Base-by-base conservation (phyloP, 2,329 filamentous ascomycete genomes). In the Dothistroma pini region DNA sequence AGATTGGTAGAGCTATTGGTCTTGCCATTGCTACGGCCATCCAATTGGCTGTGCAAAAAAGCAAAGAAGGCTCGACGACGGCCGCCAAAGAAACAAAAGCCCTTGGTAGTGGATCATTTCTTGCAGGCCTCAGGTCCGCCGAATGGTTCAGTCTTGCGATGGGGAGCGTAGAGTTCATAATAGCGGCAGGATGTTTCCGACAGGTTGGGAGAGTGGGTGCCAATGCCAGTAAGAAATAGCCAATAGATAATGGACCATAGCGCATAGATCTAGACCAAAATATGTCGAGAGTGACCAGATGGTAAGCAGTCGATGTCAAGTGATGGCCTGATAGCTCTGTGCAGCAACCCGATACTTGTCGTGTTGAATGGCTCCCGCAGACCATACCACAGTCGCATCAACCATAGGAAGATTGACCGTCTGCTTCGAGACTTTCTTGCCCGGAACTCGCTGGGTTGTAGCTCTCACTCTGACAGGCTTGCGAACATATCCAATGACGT, bases 321-420 rank as follows among this genome's bases (percentile, higher is more conserved):
- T 32, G 6, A 57, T 58, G n/a, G 48, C 49, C 35, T 65, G 66
- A 31, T 62, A 66, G 57, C 58, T 64, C 51, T 59, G 57, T 16
- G 89, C 69, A 35, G 84, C 82, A 51, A 75, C 78, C 74, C 93
- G 87, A 72, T 96, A 97, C 50, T 83, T 81, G 35, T 84, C 81
- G 58, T 96, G 70, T 62, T 89, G 84, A 64, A 97, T 74, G 4
- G 88, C 83, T 0, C 89, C 90, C 12, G 92, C 87, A 44, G 86
- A 81, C 87, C 93, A 96, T 2, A 96, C 74, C 69, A 92, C 79
- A 51, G 95, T 74, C 1, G 90, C 91, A 71, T 96, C 90, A 19
- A 96, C 79, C 59, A 77, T 71, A 31, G 65, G 58, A 9, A 38
- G 7, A 29, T 55, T 47, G 35, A 49, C 31, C 22, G 7, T 25